These are phyloP conservation scores for Nyssa sinensis DNA, from an alignment of 148 eudicot species.

Conservation along the genomic window DNA sequence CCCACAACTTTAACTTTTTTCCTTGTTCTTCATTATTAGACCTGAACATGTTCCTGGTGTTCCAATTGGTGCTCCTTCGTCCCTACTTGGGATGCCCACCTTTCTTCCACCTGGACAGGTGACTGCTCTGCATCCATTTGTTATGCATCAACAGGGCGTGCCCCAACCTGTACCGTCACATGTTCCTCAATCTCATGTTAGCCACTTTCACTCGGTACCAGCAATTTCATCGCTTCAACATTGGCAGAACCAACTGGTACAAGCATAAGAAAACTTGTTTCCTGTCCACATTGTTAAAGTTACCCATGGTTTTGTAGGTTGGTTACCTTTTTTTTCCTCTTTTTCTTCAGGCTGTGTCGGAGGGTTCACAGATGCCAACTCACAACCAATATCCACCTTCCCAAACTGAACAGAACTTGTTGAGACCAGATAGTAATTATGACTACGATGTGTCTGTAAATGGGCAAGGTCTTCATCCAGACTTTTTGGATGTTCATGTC, in stretches of 20 bases:
- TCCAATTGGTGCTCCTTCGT: conserved; percentile 58
- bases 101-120: conserved; percentile 72
- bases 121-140: conserved; percentile 74
- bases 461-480: conserved; percentile 49
- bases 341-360: conserved; percentile 49
- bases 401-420: conserved; percentile 47
- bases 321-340: background rate
- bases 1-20: background rate
- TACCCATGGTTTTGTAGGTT: background rate
- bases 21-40: conserved; percentile 33
- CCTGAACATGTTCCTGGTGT: conserved; percentile 54
- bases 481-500: conserved; percentile 42
- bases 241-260: conserved; percentile 83
- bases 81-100: conserved; percentile 74
- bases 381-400: conserved; percentile 45
- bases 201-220: conserved; percentile 60
- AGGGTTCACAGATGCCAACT: conserved; percentile 42
- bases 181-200: conserved; percentile 58
- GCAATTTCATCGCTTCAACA: conserved; percentile 51
- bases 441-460: conserved; percentile 55
- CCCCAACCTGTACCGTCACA: conserved; percentile 60
- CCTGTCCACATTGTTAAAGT: background rate
- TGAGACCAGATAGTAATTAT: conserved; percentile 47
- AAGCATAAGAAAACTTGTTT: conserved; percentile 5
- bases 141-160: conserved; percentile 78